phyloP scores from a whole-genome alignment of 805 yeast genomes.

The Kodamaea fukazawae region DNA sequence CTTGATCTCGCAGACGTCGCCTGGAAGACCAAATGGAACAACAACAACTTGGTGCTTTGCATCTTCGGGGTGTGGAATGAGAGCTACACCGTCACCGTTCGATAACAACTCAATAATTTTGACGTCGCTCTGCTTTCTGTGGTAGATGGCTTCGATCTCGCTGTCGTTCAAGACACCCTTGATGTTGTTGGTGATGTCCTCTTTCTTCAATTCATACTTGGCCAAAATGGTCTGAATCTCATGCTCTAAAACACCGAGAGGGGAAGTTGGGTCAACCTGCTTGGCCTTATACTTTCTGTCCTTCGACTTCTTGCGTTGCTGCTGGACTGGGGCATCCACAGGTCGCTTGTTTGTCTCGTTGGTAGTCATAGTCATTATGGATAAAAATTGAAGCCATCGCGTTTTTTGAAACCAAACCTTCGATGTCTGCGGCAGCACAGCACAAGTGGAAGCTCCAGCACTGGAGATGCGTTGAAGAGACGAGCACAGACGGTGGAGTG shows the following conservation, averaged over 20 bases:
- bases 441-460: too few species aligned
- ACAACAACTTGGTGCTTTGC: slow-evolving; percentile 59
- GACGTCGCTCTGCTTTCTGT: slow-evolving; percentile 58
- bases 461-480: too few species aligned
- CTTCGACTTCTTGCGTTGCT: slow-evolving; percentile 21
- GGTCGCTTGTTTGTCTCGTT: too few species aligned
- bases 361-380: too few species aligned
- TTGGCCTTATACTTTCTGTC: slow-evolving; percentile 58
- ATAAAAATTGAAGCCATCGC: neutral
- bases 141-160: slow-evolving; percentile 46
- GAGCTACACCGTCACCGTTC: slow-evolving; percentile 84
- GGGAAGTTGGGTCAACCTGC: slow-evolving; percentile 70
- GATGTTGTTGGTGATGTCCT: slow-evolving; percentile 64
- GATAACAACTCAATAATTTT: slow-evolving; percentile 60
- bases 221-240: slow-evolving; percentile 65
- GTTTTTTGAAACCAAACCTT: slow-evolving; percentile 1
- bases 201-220: slow-evolving; percentile 40
- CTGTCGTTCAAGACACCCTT: slow-evolving; percentile 59
- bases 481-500: too few species aligned
- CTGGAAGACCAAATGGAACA: slow-evolving; percentile 86
- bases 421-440: too few species aligned
- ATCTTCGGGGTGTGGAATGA: slow-evolving; percentile 58
- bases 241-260: slow-evolving; percentile 71
- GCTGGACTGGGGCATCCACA: neutral
- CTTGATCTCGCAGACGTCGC: slow-evolving; percentile 68